phyloP scores from a whole-genome alignment of 2,329 filamentous ascomycete species.

The Alternaria postmessia region DNA sequence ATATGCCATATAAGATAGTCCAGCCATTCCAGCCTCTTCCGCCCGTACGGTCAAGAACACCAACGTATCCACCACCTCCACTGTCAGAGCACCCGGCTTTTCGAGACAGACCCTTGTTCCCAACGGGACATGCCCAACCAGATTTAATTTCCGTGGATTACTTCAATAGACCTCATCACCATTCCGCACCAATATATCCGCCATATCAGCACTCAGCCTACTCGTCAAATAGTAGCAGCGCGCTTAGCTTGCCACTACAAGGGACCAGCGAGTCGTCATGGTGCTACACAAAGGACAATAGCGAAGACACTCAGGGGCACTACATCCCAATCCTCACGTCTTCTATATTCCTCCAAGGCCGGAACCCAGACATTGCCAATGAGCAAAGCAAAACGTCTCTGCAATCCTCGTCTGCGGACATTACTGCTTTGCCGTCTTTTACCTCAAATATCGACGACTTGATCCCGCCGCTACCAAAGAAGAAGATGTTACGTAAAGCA shows the following conservation, averaged over 20 bases:
- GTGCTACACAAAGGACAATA: constrained; percentile 26
- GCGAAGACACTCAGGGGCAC: background rate
- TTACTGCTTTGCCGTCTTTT: background rate
- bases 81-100: constrained; percentile 12
- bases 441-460: constrained; percentile 2
- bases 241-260: constrained; percentile 30
- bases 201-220: background rate
- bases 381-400: background rate
- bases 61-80: constrained; percentile 8
- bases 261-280: constrained; percentile 26
- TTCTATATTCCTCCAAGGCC: background rate
- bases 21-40: constrained; percentile 18
- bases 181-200: background rate
- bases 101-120: background rate
- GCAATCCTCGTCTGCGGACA: background rate
- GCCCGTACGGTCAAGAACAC: constrained; percentile 23
- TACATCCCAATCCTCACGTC: background rate
- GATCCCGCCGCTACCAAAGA: constrained; percentile 6
- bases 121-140: background rate
- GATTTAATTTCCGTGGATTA: constrained; percentile 6
- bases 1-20: background rate
- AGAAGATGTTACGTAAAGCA: background rate
- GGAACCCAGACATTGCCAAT: background rate
- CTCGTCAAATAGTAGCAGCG: constrained; percentile 22
- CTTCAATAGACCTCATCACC: constrained; percentile 16